phyloP scores from a whole-genome alignment of 768 basidiomycete species.

The Rhodotorula sphaerocarpa region DNA sequence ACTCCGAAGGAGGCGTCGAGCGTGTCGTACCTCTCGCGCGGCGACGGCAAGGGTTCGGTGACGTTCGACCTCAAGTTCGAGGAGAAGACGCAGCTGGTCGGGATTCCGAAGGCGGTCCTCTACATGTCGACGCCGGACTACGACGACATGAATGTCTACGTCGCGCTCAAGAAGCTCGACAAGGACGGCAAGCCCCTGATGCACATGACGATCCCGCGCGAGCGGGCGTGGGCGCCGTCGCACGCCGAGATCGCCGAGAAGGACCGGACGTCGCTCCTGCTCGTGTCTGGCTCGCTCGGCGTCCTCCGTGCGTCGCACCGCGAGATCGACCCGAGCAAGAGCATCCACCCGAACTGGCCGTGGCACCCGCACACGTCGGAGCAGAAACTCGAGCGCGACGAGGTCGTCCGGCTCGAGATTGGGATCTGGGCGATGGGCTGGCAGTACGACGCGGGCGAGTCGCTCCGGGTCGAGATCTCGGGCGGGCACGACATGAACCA shows the following conservation, averaged over 20 bases:
- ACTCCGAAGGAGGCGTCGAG: background rate
- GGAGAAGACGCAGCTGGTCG: constrained; percentile 23
- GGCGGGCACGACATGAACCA: constrained; percentile 24
- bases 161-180: constrained; percentile 34
- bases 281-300: constrained; percentile 16
- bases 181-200: constrained; percentile 25
- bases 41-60: constrained; percentile 14
- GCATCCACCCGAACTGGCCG: constrained; percentile 18
- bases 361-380: constrained; percentile 24
- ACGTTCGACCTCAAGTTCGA: constrained; percentile 25
- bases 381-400: constrained; percentile 22
- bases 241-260: constrained; percentile 20
- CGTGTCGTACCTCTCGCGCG: constrained; percentile 14
- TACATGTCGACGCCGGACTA: constrained; percentile 26
- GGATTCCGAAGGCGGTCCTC: constrained; percentile 22
- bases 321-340: constrained; percentile 16
- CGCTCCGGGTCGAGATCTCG: constrained; percentile 17
- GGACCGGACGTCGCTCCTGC: constrained; percentile 21
- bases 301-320: constrained; percentile 35
- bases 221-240: background rate
- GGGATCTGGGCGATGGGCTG: constrained; percentile 33
- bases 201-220: constrained; percentile 23
- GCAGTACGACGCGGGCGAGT: constrained; percentile 26
- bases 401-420: constrained; percentile 30
- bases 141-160: constrained; percentile 32